Evolutionary conservation across 1,284 basidiomycete species (phyloP).

Genomic region (Leccinum fallax): DNA sequence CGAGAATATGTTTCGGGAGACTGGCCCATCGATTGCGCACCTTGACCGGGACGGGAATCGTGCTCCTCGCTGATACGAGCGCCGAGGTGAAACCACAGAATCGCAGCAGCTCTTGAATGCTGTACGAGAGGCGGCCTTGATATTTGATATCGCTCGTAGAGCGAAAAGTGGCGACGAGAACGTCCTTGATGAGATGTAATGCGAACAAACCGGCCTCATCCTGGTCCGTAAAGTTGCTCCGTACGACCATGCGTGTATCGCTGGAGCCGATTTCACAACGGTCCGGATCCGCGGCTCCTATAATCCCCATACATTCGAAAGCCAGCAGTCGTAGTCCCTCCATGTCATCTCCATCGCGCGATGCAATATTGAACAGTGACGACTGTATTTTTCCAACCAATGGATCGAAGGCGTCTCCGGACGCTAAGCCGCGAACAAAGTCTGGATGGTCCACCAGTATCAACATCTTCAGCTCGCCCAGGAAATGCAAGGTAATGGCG

Average conservation of each 20-base stretch:
- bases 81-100: slow-evolving; percentile 86
- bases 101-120: slow-evolving; percentile 90
- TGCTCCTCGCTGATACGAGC: slow-evolving; percentile 54
- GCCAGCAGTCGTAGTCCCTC: slow-evolving; percentile 70
- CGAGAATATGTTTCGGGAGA: slow-evolving; percentile 83
- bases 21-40: slow-evolving; percentile 76
- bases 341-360: slow-evolving; percentile 77
- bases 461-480: slow-evolving; percentile 76
- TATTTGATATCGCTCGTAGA: slow-evolving; percentile 94
- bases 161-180: slow-evolving; percentile 91
- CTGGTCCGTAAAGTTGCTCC: slow-evolving; percentile 83
- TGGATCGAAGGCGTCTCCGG: slow-evolving; percentile 87
- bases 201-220: slow-evolving; percentile 83
- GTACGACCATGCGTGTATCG: slow-evolving; percentile 72
- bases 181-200: slow-evolving; percentile 82
- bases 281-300: slow-evolving; percentile 97
- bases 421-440: slow-evolving; percentile 62
- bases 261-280: slow-evolving; percentile 73
- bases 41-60: slow-evolving; percentile 60
- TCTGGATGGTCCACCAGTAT: slow-evolving; percentile 56
- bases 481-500: slow-evolving; percentile 75
- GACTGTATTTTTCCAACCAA: slow-evolving; percentile 73
- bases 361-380: slow-evolving; percentile 71
- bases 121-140: slow-evolving; percentile 88
- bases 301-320: slow-evolving; percentile 91